Base-by-base conservation (phyloP, 1,284 basidiomycete species). In the Heterobasidion irregulare region DNA sequence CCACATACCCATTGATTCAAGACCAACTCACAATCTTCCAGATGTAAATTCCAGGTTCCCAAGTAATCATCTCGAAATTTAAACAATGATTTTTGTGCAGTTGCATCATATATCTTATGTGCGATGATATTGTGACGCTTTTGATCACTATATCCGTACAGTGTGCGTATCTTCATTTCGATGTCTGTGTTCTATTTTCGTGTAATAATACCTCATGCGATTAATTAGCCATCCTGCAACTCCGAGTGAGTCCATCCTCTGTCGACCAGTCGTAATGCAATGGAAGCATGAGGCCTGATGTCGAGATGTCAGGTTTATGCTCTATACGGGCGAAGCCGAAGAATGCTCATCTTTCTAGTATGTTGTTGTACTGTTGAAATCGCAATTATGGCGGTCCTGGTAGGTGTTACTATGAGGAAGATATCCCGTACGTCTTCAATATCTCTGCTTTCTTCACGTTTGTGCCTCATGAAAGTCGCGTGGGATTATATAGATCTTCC, bases 371-470 rank as follows among this genome's bases (percentile, higher is more conserved):
- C 53, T 19, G n/a, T 61, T 5, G 65, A 66, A 47, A 34, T 62
- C 26, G 47, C 48, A 8, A 57, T 56, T 1, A 67, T 66, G 65
- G 59, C 52, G 15, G 33, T 60, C 32, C 53, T 67, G 12, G 52
- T 66, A 8, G 64, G 44, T 41, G 19, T 66, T 13, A 66, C 65
- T 2, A 58, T 66, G 50, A 34, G 57, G 6, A 53, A 58, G 13
- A 56, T 67, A 2, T 51, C 59, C 32, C 53, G 65, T 65, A 43
- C 16, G 61, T 26, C 26, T 26, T 26, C 26, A 5, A 5, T 26
- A 0, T 26, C 6, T 5, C 4, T 26, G 26, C 26, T 6, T 5
- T 3, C 3, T 26, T 26, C 26, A 26, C 4, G 26, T 26, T 6
- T 5, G 26, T 26, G 26, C 4, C 26, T 26, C 26, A 26, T 5